Evolutionary conservation across 2,329 filamentous ascomycete genomes (phyloP).

Genomic region (Scedosporium aurantiacum): DNA sequence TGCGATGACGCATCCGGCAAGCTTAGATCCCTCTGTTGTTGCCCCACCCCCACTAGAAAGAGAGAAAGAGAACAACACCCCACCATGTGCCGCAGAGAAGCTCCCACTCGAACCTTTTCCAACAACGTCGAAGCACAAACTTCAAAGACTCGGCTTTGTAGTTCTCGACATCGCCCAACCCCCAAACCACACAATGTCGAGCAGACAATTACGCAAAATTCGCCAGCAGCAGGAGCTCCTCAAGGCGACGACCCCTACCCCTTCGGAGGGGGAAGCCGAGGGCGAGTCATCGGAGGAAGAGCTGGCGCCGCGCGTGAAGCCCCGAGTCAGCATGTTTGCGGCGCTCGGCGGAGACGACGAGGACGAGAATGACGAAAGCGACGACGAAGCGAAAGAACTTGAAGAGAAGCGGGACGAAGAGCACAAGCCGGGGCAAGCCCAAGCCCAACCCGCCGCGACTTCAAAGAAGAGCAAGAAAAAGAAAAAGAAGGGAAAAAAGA

Average conservation of each 20-base stretch:
- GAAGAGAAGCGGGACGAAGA: slow-evolving; percentile 13
- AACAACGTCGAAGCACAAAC: background rate
- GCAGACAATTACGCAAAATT: slow-evolving; percentile 39
- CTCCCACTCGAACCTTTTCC: background rate
- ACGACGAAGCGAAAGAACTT: slow-evolving; percentile 22
- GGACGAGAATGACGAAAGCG: slow-evolving; percentile 25
- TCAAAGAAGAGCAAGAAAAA: slow-evolving; percentile 28
- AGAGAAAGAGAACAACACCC: background rate
- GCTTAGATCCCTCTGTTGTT: background rate
- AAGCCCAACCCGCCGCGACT: slow-evolving; percentile 9
- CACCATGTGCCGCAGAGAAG: background rate
- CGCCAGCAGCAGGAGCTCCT: slow-evolving; percentile 38
- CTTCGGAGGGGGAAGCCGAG: slow-evolving; percentile 18
- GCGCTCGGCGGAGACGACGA: slow-evolving; percentile 36
- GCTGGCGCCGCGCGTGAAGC: slow-evolving; percentile 21
- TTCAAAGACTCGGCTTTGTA: background rate
- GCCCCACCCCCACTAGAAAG: slow-evolving; percentile 1
- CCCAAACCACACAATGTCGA: slow-evolving; percentile 30
- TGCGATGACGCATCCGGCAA: slow-evolving; percentile 3
- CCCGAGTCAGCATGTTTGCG: slow-evolving; percentile 38
- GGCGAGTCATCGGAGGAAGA: slow-evolving; percentile 19
- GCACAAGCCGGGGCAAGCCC: slow-evolving; percentile 11
- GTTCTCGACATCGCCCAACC: background rate
- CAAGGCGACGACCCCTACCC: slow-evolving; percentile 13
- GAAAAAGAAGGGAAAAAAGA: slow-evolving; percentile 29